A percentile compares a stretch with the other conserved stretches of the same genome.
Evolutionary conservation across 2,329 filamentous ascomycete species (phyloP).

Genomic region (Pseudogymnoascus sp.): DNA sequence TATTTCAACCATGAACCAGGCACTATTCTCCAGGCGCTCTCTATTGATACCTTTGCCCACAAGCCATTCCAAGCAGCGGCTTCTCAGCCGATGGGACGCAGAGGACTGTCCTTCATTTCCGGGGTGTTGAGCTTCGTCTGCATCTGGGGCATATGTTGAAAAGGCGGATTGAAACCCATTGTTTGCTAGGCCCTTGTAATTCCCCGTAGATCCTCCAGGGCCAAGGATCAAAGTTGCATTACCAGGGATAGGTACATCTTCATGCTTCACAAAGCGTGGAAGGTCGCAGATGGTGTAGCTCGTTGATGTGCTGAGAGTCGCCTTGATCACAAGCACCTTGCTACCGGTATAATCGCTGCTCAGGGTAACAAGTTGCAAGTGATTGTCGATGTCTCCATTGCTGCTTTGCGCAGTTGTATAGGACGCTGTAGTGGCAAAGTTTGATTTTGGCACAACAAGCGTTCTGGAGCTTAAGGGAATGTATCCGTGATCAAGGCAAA

Average conservation of each 20-base stretch:
- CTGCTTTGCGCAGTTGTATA: neutral
- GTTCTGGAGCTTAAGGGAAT: conserved; percentile 28
- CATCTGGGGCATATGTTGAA: neutral
- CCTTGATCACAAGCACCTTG: conserved; percentile 10
- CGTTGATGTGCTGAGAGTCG: neutral
- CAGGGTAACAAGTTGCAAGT: neutral
- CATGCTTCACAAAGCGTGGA: neutral
- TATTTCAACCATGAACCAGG: conserved; percentile 27
- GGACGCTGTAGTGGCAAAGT: neutral
- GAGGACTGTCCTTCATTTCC: neutral
- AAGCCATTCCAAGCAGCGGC: conserved; percentile 26
- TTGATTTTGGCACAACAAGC: conserved; percentile 19
- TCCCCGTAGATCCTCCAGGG: conserved; percentile 16
- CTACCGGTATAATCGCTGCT: conserved; percentile 1
- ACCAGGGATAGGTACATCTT: neutral
- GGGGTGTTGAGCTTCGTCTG: neutral
- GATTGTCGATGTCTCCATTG: neutral
- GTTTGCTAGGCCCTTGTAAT: neutral
- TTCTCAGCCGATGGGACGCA: neutral
- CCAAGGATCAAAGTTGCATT: conserved; percentile 23
- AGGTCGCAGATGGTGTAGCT: neutral
- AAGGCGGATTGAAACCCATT: neutral
- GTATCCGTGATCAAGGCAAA: conserved; percentile 25
- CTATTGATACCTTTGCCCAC: conserved; percentile 23
- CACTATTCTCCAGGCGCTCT: conserved; percentile 21